A percentile compares a stretch with the other conserved stretches of the same genome.
These are phyloP conservation scores for Eucalyptus decipiens DNA, from an alignment of 345 rosid genomes.

Conservation along the genomic window DNA sequence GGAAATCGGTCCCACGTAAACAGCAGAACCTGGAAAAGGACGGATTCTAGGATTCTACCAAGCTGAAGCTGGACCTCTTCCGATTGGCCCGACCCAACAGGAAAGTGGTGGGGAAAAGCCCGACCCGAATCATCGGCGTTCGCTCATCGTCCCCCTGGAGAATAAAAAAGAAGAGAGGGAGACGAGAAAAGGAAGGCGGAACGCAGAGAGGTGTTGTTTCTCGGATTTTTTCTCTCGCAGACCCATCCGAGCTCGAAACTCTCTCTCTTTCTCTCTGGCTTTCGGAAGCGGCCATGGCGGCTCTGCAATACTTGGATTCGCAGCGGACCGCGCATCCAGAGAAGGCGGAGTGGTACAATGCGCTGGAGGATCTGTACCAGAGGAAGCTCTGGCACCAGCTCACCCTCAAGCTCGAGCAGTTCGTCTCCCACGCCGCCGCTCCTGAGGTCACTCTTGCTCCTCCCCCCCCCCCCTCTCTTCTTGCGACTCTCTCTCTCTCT, in stretches of 20 bases:
- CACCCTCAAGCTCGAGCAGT: constrained; percentile 93
- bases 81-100: not conserved
- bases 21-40: not conserved
- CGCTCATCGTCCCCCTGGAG: not conserved
- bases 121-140: not conserved
- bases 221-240: not conserved
- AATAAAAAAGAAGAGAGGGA: not conserved
- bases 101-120: not conserved
- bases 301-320: constrained; percentile 77
- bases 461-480: not conserved
- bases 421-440: constrained; percentile 74
- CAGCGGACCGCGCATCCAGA: constrained; percentile 66
- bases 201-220: not conserved
- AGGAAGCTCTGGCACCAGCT: constrained; percentile 99
- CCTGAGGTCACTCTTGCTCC: constrained; percentile 40
- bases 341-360: constrained; percentile 82
- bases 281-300: constrained; percentile 47
- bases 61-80: not conserved
- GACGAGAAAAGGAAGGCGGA: not conserved
- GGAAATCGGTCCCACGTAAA: not conserved
- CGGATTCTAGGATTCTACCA: not conserved
- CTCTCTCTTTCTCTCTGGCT: not conserved
- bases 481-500: not conserved
- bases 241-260: not conserved
- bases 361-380: constrained; percentile 92